Evolutionary conservation across 192 early-diverging fungal genomes (phyloP).

Genomic region (Glomus cerebriforme): DNA sequence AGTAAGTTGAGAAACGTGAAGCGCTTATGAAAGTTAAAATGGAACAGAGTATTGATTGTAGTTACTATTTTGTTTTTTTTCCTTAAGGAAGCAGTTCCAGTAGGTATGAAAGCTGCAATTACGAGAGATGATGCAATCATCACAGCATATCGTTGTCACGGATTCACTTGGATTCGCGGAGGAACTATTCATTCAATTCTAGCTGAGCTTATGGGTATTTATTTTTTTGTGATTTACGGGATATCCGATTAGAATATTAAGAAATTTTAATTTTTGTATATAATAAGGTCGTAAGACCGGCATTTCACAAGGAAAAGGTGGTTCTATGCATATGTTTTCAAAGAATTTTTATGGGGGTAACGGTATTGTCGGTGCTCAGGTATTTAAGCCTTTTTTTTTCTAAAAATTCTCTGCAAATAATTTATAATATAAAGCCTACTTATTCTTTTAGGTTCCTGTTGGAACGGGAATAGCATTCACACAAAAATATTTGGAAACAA

Average conservation of each 20-base stretch:
- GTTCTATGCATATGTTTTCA: constrained; percentile 99
- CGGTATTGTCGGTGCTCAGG: constrained; percentile 98
- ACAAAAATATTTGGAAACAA: constrained; percentile 85
- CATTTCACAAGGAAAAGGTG: constrained; percentile 93
- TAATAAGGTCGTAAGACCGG: constrained; percentile 66
- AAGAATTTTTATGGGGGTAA: constrained; percentile 97
- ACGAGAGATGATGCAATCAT: constrained; percentile 88
- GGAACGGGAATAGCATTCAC: constrained; percentile 86
- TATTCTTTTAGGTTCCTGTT: constrained; percentile 58
- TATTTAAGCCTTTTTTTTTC: constrained; percentile 20
- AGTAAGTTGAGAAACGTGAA: constrained; percentile 45
- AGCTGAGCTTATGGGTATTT: constrained; percentile 73
- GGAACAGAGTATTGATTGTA: background rate
- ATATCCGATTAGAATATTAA: background rate
- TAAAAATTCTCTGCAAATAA: background rate
- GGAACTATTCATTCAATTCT: constrained; percentile 63
- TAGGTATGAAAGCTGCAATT: constrained; percentile 93
- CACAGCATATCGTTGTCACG: constrained; percentile 98
- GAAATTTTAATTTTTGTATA: too few species aligned
- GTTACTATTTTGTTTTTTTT: background rate
- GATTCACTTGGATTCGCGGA: constrained; percentile 90
- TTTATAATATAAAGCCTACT: background rate
- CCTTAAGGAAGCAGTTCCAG: constrained; percentile 80
- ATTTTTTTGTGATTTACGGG: background rate
- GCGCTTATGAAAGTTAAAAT: background rate